Evolutionary conservation across 1,284 basidiomycete genomes (phyloP).

Genomic region (Cronartium quercuum): DNA sequence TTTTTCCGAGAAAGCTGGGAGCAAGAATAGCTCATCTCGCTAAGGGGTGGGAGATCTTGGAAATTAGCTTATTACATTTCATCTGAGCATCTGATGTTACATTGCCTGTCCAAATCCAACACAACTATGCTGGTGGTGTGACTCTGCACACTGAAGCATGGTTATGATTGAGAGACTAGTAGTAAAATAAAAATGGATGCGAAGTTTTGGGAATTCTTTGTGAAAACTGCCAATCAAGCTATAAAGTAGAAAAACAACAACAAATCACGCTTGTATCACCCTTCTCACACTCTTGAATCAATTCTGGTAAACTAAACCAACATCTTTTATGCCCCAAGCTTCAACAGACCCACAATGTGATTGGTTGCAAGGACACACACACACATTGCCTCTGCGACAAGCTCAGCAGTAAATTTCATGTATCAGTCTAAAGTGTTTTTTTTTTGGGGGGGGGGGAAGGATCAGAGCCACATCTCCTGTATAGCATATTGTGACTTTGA

Average conservation of each 20-base stretch:
- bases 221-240: slow-evolving; percentile 89
- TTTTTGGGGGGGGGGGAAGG: slow-evolving; percentile 83
- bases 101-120: no score
- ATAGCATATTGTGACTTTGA: slow-evolving; percentile 97
- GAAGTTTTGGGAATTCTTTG: slow-evolving; percentile 90
- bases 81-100: no score
- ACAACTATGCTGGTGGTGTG: no score
- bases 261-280: slow-evolving; percentile 9
- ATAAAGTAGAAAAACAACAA: slow-evolving; percentile 28
- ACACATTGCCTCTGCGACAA: slow-evolving; percentile 87
- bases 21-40: no score
- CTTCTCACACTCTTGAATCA: slow-evolving; percentile 29
- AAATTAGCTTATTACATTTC: no score
- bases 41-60: no score
- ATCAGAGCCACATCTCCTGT: slow-evolving; percentile 94
- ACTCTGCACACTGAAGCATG: slow-evolving; percentile 91
- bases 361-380: slow-evolving; percentile 98
- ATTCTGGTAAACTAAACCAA: slow-evolving; percentile 45
- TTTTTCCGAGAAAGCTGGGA: no score
- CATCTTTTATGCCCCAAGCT: slow-evolving; percentile 86
- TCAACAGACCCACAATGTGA: slow-evolving; percentile 98
- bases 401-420: slow-evolving; percentile 86
- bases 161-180: slow-evolving; percentile 94
- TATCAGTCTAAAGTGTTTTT: slow-evolving; percentile 99
- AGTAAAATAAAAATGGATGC: slow-evolving; percentile 98